These are phyloP conservation scores for Macrotyloma uniflorum DNA, from an alignment of 306 rosid species.

Conservation along the genomic window DNA sequence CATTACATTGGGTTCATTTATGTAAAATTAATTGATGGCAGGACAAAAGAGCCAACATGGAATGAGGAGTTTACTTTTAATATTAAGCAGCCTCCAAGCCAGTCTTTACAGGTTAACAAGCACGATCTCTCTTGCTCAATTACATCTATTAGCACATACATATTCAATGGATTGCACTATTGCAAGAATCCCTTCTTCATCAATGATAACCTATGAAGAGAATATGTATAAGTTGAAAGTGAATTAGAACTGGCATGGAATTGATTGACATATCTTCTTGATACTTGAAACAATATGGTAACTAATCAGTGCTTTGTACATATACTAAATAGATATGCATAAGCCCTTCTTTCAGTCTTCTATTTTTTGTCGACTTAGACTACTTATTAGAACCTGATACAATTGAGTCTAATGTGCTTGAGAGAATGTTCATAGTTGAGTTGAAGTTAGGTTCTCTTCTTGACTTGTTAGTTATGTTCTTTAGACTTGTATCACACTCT, in stretches of 20 bases:
- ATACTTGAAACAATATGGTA: background rate
- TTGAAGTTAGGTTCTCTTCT: background rate
- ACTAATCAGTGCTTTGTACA: slow-evolving; percentile 1
- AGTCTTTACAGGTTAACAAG: slow-evolving; percentile 73
- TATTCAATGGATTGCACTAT: background rate
- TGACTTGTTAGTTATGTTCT: background rate
- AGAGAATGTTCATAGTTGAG: background rate
- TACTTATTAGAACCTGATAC: slow-evolving; percentile 18
- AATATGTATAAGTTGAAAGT: slow-evolving; percentile 14
- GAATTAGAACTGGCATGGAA: slow-evolving; percentile 24
- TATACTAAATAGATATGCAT: background rate
- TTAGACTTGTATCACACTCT: slow-evolving; percentile 1
- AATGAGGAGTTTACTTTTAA: slow-evolving; percentile 80
- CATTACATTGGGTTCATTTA: slow-evolving; percentile 11
- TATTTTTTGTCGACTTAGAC: background rate
- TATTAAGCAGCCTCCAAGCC: slow-evolving; percentile 65
- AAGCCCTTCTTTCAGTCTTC: slow-evolving; percentile 9
- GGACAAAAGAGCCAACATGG: slow-evolving; percentile 90
- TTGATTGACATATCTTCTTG: slow-evolving; percentile 3
- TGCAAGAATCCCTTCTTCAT: slow-evolving; percentile 29
- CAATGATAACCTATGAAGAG: background rate
- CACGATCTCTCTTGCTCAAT: slow-evolving; percentile 25
- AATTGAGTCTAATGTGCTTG: slow-evolving; percentile 5
- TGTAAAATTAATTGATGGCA: slow-evolving; percentile 47
- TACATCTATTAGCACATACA: background rate